Evolutionary conservation across 768 basidiomycete genomes (phyloP), one percentile per base, ranked within the genome.

Genomic region (Lactarius hengduanensis): DNA sequence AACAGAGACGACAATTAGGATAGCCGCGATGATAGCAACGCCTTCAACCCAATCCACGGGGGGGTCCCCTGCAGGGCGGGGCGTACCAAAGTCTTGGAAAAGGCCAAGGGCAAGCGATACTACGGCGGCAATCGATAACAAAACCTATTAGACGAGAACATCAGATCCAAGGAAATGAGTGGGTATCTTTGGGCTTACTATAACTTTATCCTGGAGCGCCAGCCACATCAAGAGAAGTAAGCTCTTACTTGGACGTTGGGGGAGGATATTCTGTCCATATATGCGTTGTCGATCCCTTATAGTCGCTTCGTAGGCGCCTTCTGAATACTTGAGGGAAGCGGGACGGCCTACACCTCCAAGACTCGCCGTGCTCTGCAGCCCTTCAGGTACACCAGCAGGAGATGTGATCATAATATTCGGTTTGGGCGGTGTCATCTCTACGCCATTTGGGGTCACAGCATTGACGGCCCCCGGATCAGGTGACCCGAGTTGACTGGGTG

Each of bases 11-110:
- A 92, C 90, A 53, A 92, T 91, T 45, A 82, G 71, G 43, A 92
- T 84, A 0, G 91, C 91, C 47, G 90, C 82, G 73, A 92, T 84
- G 66, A 92, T 92, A 0, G 91, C 87, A 13, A 92, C 91, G 62
- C 89, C 96, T 79, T 98, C 96, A 0, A 99, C 95, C 96, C 96
- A 98, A 72, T 98, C 95, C 18, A 98, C 93, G 20, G 87, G 86
- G 1, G 95, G 88, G 54, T 89, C 82, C 43, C 78, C 79, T 1
- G 78, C 69, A 10, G 86, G 80, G 5, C 84, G 83, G 0, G 86
- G 80, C 0, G 82, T 81, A 13, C 96, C 96, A 74, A 98, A 90
- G 74, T 95, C 94, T 75, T 96, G 91, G 77, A 97, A 97, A 34
- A 99, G 78, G 22, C 97, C 97, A 16, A 98, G 85, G 15, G 94